Conservation (phyloP, 2,329 filamentous ascomycete species). For the Cryphonectria japonica region DNA sequence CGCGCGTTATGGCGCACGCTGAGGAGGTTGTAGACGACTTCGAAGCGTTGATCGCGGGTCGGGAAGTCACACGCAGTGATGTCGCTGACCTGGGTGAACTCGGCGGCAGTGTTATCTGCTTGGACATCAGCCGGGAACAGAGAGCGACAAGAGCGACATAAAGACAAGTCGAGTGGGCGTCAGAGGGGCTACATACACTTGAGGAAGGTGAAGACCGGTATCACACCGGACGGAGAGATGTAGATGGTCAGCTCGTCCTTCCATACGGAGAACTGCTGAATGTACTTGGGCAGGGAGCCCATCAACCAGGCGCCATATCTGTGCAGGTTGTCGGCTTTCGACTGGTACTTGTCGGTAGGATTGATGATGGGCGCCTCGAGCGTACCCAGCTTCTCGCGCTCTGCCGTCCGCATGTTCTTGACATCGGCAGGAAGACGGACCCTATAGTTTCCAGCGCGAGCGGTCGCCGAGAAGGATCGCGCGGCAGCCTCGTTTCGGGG, state of each 20-base stretch:
- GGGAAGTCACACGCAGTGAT: constrained; percentile 97
- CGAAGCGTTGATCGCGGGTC: constrained; percentile 92
- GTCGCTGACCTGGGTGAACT: constrained; percentile 91
- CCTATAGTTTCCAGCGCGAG: constrained; percentile 45
- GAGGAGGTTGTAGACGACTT: constrained; percentile 96
- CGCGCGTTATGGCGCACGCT: constrained; percentile 95
- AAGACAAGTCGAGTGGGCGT: background rate
- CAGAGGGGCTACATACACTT: constrained; percentile 61
- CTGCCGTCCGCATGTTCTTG: constrained; percentile 70
- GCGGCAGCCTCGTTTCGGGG: constrained; percentile 44
- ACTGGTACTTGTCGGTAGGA: constrained; percentile 88
- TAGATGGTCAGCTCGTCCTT: constrained; percentile 98
- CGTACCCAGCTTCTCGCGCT: constrained; percentile 60
- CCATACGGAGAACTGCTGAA: constrained; percentile 99
- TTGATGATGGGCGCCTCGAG: constrained; percentile 84
- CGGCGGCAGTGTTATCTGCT: constrained; percentile 86
- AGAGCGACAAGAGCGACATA: background rate
- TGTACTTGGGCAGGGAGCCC: constrained; percentile 94
- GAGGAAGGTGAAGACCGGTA: constrained; percentile 91
- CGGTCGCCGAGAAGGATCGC: constrained; percentile 56
- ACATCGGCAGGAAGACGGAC: constrained; percentile 64
- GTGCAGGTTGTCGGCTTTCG: constrained; percentile 86
- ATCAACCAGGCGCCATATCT: constrained; percentile 96
- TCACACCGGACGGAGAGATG: constrained; percentile 83
- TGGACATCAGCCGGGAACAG: constrained; percentile 14